phyloP scores from a whole-genome alignment of 1,139 yeast genomes.

The Debaryomyces singareniensis region DNA sequence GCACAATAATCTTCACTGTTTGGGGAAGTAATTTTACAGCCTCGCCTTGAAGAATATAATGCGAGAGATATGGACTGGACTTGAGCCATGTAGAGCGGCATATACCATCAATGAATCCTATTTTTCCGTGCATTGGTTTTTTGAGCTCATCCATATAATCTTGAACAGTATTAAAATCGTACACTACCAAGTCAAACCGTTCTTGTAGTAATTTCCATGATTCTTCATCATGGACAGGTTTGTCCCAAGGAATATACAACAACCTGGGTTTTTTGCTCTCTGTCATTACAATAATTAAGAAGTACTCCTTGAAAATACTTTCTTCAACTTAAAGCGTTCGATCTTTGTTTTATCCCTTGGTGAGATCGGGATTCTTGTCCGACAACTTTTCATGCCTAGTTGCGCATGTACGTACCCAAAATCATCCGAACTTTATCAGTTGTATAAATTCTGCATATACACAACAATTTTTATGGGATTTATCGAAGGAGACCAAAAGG shows the following conservation, averaged over 20 bases:
- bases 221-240: conserved; percentile 22
- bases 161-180: conserved; percentile 23
- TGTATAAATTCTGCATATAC: too few relatives aligned
- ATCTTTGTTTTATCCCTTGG: too few relatives aligned
- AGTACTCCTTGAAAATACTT: too few relatives aligned
- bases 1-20: conserved; percentile 11
- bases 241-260: conserved; percentile 28
- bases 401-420: too few relatives aligned
- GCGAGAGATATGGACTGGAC: conserved; percentile 25
- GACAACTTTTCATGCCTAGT: too few relatives aligned
- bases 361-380: too few relatives aligned
- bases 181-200: conserved; percentile 22
- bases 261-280: conserved; percentile 22
- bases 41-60: conserved; percentile 23
- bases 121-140: conserved; percentile 23
- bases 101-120: conserved; percentile 24
- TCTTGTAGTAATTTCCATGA: conserved; percentile 25
- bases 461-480: too few relatives aligned
- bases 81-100: conserved; percentile 30
- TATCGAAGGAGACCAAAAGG: too few relatives aligned
- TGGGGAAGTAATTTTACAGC: conserved; percentile 22
- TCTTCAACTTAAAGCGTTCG: too few relatives aligned
- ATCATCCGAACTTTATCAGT: too few relatives aligned
- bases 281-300: too few relatives aligned
- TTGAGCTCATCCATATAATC: conserved; percentile 23